Conservation (phyloP, 257 asterid species). For the Plectranthus barbatus region DNA sequence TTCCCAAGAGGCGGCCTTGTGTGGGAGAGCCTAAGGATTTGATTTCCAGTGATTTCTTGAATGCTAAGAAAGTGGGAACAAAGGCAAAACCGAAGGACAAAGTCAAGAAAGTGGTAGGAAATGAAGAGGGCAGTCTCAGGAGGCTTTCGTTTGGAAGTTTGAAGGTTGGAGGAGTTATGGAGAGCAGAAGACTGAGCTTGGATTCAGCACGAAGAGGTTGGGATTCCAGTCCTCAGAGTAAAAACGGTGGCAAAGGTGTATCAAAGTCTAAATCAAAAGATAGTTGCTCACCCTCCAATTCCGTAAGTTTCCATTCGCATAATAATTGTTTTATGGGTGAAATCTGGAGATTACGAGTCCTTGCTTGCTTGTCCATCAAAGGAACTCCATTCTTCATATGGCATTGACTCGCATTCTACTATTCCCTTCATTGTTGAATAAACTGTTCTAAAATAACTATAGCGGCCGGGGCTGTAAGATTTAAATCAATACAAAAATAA, state of each 20-base stretch:
- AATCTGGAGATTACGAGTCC: too few relatives aligned
- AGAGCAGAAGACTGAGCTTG: constrained; percentile 64
- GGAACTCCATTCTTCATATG: too few relatives aligned
- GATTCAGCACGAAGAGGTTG: constrained; percentile 76
- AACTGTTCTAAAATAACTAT: neutral
- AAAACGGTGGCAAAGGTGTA: constrained; percentile 21
- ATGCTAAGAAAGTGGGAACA: constrained; percentile 31
- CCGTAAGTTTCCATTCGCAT: constrained; percentile 29
- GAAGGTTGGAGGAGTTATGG: constrained; percentile 32
- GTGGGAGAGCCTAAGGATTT: constrained; percentile 80
- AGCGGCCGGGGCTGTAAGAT: too few relatives aligned
- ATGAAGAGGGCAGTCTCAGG: constrained; percentile 40
- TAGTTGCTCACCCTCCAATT: constrained; percentile 16
- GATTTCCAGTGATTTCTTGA: constrained; percentile 77
- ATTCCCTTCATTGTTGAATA: neutral
- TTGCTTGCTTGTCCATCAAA: too few relatives aligned
- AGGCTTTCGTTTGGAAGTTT: constrained; percentile 63
- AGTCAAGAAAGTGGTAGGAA: constrained; percentile 31
- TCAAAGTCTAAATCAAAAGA: constrained; percentile 33
- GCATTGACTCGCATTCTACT: too few relatives aligned
- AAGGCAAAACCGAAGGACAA: constrained; percentile 38
- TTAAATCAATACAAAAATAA: neutral
- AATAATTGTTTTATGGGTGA: too few relatives aligned
- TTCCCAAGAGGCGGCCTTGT: constrained; percentile 68
- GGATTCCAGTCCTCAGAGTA: constrained; percentile 43